Conservation (phyloP, 2,329 filamentous ascomycete genomes). For the Talaromyces islandicus region DNA sequence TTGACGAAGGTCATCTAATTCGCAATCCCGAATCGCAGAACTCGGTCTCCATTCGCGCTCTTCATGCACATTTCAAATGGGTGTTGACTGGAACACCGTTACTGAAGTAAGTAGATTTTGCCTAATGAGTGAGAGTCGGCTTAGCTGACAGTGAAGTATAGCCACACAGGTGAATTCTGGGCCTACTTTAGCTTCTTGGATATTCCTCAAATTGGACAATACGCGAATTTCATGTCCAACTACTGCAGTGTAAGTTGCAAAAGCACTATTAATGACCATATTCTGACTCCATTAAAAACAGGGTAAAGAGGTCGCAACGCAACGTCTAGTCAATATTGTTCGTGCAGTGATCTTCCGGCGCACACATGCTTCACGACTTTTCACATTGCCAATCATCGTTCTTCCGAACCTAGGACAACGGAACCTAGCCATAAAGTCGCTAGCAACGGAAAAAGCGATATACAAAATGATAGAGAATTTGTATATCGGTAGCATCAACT, state of each 20-base stretch:
- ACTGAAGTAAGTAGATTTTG: conserved; percentile 24
- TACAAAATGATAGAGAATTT: conserved; percentile 3
- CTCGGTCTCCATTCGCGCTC: conserved; percentile 29
- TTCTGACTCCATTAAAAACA: conserved; percentile 2
- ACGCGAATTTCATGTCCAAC: conserved; percentile 18
- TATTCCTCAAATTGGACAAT: conserved; percentile 21
- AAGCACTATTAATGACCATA: conserved; percentile 3
- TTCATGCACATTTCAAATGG: conserved; percentile 33
- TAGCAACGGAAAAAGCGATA: background rate
- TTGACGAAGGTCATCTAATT: conserved; percentile 35
- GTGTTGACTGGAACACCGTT: conserved; percentile 34
- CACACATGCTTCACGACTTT: conserved; percentile 50
- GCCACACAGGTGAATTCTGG: conserved; percentile 31
- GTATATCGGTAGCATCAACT: conserved; percentile 3
- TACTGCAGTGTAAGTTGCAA: conserved; percentile 18
- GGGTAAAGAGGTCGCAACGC: conserved; percentile 11
- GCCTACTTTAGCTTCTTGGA: conserved; percentile 33
- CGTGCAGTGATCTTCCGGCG: conserved; percentile 48
- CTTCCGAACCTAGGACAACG: conserved; percentile 45
- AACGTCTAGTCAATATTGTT: conserved; percentile 24
- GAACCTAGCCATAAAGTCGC: conserved; percentile 37
- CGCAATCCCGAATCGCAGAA: conserved; percentile 29
- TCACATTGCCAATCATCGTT: conserved; percentile 49
- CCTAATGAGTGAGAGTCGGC: background rate
- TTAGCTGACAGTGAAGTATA: conserved; percentile 18